phyloP scores from a whole-genome alignment of 2,329 filamentous ascomycete species.

The Ilyonectria sp. region DNA sequence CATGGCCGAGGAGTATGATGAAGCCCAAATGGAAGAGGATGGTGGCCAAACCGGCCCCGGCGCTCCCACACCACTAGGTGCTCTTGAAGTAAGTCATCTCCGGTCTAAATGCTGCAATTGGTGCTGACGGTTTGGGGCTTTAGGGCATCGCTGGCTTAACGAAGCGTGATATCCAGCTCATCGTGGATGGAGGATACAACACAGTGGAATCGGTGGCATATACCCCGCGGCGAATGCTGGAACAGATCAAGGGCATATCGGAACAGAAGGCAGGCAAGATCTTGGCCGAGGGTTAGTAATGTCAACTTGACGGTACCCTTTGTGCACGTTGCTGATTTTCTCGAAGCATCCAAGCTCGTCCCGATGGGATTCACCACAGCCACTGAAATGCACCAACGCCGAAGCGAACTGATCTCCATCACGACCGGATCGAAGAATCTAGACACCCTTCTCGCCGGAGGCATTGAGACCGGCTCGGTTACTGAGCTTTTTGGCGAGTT shows the following conservation, averaged over 20 bases:
- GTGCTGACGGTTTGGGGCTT: slow-evolving; percentile 26
- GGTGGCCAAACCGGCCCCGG: slow-evolving; percentile 84
- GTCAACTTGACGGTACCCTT: neutral
- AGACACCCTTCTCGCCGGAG: slow-evolving; percentile 93
- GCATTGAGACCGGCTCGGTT: slow-evolving; percentile 96
- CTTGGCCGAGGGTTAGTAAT: slow-evolving; percentile 81
- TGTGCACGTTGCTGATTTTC: slow-evolving; percentile 28
- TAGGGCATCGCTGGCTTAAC: slow-evolving; percentile 91
- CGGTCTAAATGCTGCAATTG: neutral
- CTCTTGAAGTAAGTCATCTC: slow-evolving; percentile 79
- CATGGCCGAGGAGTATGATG: slow-evolving; percentile 75
- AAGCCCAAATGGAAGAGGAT: slow-evolving; percentile 77
- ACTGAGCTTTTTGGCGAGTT: slow-evolving; percentile 99
- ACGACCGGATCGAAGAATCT: slow-evolving; percentile 98
- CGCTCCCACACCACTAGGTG: slow-evolving; percentile 90
- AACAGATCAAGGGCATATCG: slow-evolving; percentile 98
- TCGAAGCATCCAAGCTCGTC: slow-evolving; percentile 89
- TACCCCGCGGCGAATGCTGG: slow-evolving; percentile 84
- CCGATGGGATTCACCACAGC: slow-evolving; percentile 99
- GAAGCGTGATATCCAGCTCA: slow-evolving; percentile 94
- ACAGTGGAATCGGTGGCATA: slow-evolving; percentile 98
- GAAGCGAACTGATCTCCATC: slow-evolving; percentile 97
- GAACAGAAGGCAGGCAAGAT: slow-evolving; percentile 97
- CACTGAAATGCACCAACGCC: slow-evolving; percentile 97
- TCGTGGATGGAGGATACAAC: slow-evolving; percentile 93